These are phyloP conservation scores for Heteromeles arbutifolia DNA, from an alignment of 306 rosid species.

Conservation along the genomic window DNA sequence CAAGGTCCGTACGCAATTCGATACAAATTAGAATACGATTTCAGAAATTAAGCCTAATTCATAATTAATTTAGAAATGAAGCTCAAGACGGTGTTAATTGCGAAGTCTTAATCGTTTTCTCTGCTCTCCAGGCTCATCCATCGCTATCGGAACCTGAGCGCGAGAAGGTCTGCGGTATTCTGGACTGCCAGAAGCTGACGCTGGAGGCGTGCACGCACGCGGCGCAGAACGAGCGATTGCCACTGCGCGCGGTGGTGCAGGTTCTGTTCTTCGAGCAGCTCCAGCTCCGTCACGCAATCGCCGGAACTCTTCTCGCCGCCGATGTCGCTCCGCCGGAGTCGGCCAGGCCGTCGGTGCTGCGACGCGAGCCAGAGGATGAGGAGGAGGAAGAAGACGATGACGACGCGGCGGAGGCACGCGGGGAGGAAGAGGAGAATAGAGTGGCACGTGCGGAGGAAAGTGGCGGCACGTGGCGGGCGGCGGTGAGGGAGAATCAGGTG, in stretches of 20 bases:
- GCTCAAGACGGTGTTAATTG: not conserved
- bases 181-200: constrained; percentile 81
- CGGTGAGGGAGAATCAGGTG: constrained; percentile 96
- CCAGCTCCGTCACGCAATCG: constrained; percentile 90
- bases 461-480: constrained; percentile 52
- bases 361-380: constrained; percentile 11
- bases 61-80: not conserved
- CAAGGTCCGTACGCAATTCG: constrained; percentile 38
- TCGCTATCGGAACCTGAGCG: constrained; percentile 65
- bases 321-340: constrained; percentile 36
- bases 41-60: not conserved
- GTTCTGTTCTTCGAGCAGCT: constrained; percentile 96
- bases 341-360: constrained; percentile 39
- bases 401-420: constrained; percentile 15
- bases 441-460: constrained; percentile 15
- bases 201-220: constrained; percentile 98
- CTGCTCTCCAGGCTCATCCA: constrained; percentile 62
- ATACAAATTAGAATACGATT: not conserved
- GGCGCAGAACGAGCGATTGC: constrained; percentile 95
- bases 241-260: constrained; percentile 78
- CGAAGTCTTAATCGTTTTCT: not conserved
- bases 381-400: constrained; percentile 4
- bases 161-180: constrained; percentile 62
- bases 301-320: constrained; percentile 61
- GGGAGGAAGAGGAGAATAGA: constrained; percentile 9